A percentile compares a stretch with the other conserved stretches of the same genome.
These are phyloP conservation scores for Batkoa obscura DNA, from an alignment of 371 early-diverging fungal species.

Conservation along the genomic window DNA sequence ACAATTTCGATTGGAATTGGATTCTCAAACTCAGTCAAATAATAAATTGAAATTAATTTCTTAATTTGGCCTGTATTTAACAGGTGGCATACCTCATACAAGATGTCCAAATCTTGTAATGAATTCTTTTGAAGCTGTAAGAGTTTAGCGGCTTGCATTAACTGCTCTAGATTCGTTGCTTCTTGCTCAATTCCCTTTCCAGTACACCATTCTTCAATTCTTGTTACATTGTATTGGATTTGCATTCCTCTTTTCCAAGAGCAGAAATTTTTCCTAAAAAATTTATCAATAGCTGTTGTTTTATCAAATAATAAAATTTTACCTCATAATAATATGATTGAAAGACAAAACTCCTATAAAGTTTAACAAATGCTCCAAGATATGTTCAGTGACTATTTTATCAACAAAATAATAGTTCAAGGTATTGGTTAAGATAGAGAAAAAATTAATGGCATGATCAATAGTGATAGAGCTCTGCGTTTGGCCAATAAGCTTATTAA, in stretches of 20 bases:
- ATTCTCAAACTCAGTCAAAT: constrained; percentile 61
- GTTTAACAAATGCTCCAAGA: constrained; percentile 72
- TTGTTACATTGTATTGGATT: constrained; percentile 91
- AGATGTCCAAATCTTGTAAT: constrained; percentile 75
- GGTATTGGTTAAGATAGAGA: constrained; percentile 75
- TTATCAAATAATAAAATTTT: constrained; percentile 23
- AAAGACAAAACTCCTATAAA: constrained; percentile 82
- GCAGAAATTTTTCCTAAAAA: constrained; percentile 36
- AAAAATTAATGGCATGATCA: constrained; percentile 77
- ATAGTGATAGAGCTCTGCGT: constrained; percentile 61
- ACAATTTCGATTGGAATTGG: constrained; percentile 77
- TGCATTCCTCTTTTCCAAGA: constrained; percentile 89
- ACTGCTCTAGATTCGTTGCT: constrained; percentile 69
- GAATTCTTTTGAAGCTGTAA: constrained; percentile 85
- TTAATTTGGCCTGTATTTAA: constrained; percentile 86
- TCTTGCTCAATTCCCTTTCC: constrained; percentile 75
- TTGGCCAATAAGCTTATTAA: constrained; percentile 54
- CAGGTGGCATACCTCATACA: constrained; percentile 89
- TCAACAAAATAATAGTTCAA: constrained; percentile 92
- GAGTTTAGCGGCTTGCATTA: constrained; percentile 88
- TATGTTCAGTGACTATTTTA: constrained; percentile 38
- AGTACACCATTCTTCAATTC: constrained; percentile 94
- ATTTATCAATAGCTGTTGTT: not conserved
- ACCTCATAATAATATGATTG: constrained; percentile 84
- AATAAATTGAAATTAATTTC: constrained; percentile 72